Conservation (phyloP, 192 early-diverging fungal genomes). For the Backusella parvicylindrica region DNA sequence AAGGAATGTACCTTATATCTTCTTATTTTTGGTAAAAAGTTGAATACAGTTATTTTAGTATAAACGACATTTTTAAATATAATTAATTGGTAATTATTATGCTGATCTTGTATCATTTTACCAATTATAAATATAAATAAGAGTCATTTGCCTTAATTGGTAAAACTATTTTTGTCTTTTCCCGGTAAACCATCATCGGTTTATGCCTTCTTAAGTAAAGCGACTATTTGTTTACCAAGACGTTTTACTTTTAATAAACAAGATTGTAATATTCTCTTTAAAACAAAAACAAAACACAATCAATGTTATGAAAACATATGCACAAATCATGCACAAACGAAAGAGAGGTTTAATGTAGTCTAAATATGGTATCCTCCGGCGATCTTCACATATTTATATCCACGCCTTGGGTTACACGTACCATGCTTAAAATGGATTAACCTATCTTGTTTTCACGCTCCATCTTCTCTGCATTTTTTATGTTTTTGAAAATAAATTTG, state of each 20-base stretch:
- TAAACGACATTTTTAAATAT: no score
- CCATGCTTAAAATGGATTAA: neutral
- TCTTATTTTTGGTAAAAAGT: no score
- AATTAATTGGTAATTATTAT: no score
- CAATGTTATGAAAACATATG: neutral
- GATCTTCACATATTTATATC: neutral
- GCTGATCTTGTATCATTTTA: no score
- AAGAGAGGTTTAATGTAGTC: neutral
- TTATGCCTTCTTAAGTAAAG: neutral
- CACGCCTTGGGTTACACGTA: neutral
- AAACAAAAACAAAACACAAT: neutral
- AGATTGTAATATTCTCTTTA: neutral
- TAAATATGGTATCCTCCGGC: neutral
- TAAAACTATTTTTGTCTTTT: neutral
- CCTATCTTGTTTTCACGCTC: neutral
- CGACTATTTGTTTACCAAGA: neutral
- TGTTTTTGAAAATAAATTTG: neutral
- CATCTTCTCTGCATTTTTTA: neutral
- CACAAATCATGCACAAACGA: neutral
- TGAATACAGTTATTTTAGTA: no score
- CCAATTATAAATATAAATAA: no score
- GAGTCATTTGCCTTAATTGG: neutral
- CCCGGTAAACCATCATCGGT: neutral
- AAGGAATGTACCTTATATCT: no score
- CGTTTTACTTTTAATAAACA: neutral